These are phyloP conservation scores for Colletotrichum chrysophilum DNA, from an alignment of 2,329 filamentous ascomycete species.

Conservation along the genomic window DNA sequence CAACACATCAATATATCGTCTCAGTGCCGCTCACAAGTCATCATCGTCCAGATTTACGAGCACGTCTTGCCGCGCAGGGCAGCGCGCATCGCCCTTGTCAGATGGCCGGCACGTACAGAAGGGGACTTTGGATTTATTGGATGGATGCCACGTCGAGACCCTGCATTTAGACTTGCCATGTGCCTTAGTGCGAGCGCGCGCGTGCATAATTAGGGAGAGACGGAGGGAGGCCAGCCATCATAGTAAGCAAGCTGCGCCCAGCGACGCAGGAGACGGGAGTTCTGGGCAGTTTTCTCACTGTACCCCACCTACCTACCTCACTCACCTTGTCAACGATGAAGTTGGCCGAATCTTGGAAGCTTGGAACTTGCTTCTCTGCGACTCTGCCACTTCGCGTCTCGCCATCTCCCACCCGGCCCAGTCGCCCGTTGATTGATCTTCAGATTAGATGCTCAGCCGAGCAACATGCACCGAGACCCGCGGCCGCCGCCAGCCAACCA, in stretches of 20 bases:
- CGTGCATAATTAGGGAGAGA: not conserved
- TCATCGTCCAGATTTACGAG: not conserved
- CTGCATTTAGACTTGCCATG: not conserved
- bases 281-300: not conserved
- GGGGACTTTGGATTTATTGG: not conserved
- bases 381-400: not conserved
- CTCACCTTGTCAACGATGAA: not conserved
- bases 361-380: not conserved
- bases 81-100: not conserved
- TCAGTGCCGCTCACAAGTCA: not conserved
- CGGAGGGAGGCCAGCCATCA: not conserved
- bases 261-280: not conserved
- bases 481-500: slow-evolving; percentile 6
- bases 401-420: not conserved
- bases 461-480: not conserved
- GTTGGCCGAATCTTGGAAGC: not conserved
- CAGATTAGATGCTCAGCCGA: not conserved
- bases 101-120: not conserved
- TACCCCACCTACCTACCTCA: not conserved
- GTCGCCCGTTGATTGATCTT: not conserved
- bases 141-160: not conserved
- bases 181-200: not conserved
- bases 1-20: not conserved
- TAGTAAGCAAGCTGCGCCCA: not conserved
- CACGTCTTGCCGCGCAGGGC: not conserved